Base-by-base conservation (phyloP, 768 basidiomycete genomes). In the Steccherinum ochraceum region DNA sequence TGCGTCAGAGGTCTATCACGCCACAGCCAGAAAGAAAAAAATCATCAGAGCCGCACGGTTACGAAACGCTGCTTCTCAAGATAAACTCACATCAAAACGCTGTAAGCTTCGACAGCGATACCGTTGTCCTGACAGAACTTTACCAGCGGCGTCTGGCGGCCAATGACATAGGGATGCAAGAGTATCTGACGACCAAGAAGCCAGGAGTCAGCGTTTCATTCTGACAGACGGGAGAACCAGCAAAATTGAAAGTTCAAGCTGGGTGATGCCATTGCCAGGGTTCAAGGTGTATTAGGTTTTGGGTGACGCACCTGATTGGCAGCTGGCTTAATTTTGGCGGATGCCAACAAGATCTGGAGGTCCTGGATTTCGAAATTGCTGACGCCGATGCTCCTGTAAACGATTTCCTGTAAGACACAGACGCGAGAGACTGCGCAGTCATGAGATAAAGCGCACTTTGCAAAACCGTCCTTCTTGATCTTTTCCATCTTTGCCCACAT, bases 81-180 rank as follows among this genome's bases (percentile, higher is more conserved):
- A 24, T 23, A 40, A 5, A 40, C 79, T 21, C 51, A 85, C 84
- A 72, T 76, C 40, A 92, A 71, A 18, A 78, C 66, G 49, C 84
- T 81, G 67, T 90, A 90, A 0, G 81, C 86, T 63, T 89, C 88
- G 40, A 80, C 79, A 20, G 80, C 72, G 46, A 91, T 86, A 13
- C 72, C 74, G 50, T 89, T 69, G 56, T 72, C 64, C 13, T 72
- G 69, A 41, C 78, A 76, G 58, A 72, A 88, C 27, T 79, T 79
- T 23, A 90, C 67, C 24, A 84, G 69, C 0, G 79, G 72, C 1
- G 69, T 72, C 56, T 82, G 80, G 23, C 69, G 57, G 2, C 67
- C 64, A 57, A 78, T 77, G 39, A 86, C 80, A 64, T 90, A 90
- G 1, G 86, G 86, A 57, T 89, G 84, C 11, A 89, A 67, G 12